Evolutionary conservation across 768 basidiomycete genomes (phyloP).

Genomic region (Boletus rubropictus): DNA sequence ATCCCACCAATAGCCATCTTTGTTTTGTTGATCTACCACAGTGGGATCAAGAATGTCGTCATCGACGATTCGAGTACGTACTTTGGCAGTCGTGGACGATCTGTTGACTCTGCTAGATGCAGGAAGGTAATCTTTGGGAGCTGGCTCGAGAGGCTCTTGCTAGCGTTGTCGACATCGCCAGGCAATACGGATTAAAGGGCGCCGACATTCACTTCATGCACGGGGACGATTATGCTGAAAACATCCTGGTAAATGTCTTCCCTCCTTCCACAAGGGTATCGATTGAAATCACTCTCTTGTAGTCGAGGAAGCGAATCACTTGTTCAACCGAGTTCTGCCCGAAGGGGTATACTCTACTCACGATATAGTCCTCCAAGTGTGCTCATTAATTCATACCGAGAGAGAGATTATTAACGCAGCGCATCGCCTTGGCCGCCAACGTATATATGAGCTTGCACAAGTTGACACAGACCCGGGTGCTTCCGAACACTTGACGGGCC

Average conservation of each 20-base stretch:
- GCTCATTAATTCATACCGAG: no score
- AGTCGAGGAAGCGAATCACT: slow-evolving; percentile 23
- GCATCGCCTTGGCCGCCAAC: slow-evolving; percentile 34
- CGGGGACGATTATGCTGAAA: slow-evolving; percentile 24
- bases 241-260: slow-evolving; percentile 20
- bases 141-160: slow-evolving; percentile 38
- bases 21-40: not conserved
- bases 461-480: slow-evolving; percentile 37
- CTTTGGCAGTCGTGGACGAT: not conserved
- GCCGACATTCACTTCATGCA: slow-evolving; percentile 42
- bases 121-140: slow-evolving; percentile 36
- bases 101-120: slow-evolving; percentile 28
- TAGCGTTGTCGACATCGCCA: slow-evolving; percentile 35
- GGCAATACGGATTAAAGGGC: slow-evolving; percentile 34
- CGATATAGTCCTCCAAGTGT: no score
- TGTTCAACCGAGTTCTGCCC: slow-evolving; percentile 26
- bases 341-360: no score
- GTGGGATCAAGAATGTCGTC: not conserved
- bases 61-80: not conserved
- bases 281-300: not conserved
- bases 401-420: slow-evolving; percentile 34
- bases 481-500: slow-evolving; percentile 37
- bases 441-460: slow-evolving; percentile 42
- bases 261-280: not conserved
- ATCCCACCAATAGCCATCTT: not conserved